Percentiles rank a stretch among this genome's conserved stretches.
phyloP scores from a whole-genome alignment of 2,329 filamentous ascomycete genomes.

The Verticillium isaacii region DNA sequence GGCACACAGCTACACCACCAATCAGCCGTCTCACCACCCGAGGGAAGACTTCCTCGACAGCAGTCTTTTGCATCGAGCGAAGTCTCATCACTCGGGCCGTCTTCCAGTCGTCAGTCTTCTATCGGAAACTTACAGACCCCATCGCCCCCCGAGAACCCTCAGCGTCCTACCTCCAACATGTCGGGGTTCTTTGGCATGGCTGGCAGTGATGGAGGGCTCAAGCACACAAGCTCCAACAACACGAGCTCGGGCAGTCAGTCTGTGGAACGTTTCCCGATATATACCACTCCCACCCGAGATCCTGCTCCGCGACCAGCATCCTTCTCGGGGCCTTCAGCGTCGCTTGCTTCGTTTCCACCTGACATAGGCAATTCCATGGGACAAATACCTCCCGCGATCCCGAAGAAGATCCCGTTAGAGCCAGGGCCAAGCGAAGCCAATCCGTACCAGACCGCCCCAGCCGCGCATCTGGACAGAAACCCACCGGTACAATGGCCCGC shows the following conservation, averaged over 20 bases:
- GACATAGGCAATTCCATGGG: not conserved
- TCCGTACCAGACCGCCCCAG: not conserved
- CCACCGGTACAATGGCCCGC: not conserved
- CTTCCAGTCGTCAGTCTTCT: conserved; percentile 19
- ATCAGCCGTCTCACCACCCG: not conserved
- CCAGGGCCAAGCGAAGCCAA: not conserved
- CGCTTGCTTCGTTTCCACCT: not conserved
- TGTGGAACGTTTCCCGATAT: not conserved
- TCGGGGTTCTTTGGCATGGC: conserved; percentile 14
- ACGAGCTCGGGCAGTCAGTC: not conserved
- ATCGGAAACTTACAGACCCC: conserved; percentile 18
- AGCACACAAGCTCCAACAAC: not conserved
- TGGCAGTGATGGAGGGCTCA: too few relatives aligned
- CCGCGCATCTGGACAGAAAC: not conserved
- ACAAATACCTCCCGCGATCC: conserved; percentile 8
- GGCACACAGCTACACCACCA: not conserved
- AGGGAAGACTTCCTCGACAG: conserved; percentile 10
- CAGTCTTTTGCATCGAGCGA: conserved; percentile 18
- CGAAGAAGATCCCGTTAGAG: not conserved
- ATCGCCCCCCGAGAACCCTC: conserved; percentile 19
- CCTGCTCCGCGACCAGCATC: conserved; percentile 4
- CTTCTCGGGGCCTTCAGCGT: conserved; percentile 1
- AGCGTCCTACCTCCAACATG: conserved; percentile 10
- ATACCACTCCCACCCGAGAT: not conserved
- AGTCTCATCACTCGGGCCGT: conserved; percentile 21